A percentile compares a stretch with the other conserved stretches of the same genome.
Evolutionary conservation across 495 filamentous ascomycete genomes (phyloP).

Genomic region (Echria macrotheca): DNA sequence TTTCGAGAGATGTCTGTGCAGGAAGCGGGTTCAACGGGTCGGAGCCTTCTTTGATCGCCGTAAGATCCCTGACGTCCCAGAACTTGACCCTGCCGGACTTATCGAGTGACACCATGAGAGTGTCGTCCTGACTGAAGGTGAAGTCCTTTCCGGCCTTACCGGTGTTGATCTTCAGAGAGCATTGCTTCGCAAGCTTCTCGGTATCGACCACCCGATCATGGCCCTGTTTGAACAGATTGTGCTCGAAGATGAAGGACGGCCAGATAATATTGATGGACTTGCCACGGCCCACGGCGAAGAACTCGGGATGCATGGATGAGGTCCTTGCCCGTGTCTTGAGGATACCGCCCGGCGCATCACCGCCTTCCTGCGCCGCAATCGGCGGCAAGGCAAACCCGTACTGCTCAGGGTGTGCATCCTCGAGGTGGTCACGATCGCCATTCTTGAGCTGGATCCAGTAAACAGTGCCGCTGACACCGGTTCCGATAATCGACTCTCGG

Average conservation of each 20-base stretch:
- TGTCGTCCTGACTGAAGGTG: conserved; percentile 93
- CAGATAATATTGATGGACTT: conserved; percentile 92
- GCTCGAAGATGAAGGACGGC: conserved; percentile 66
- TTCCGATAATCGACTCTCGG: conserved; percentile 79
- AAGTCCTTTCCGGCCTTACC: conserved; percentile 99
- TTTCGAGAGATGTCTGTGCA: conserved; percentile 57
- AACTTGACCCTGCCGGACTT: conserved; percentile 92
- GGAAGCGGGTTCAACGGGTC: conserved; percentile 46
- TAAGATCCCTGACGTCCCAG: conserved; percentile 86
- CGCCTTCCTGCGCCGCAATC: conserved; percentile 62
- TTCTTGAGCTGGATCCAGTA: conserved; percentile 81
- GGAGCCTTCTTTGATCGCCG: conserved; percentile 49
- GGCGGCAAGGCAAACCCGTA: conserved; percentile 80
- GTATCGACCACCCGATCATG: conserved; percentile 69
- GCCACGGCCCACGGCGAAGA: conserved; percentile 91
- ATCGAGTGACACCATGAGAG: conserved; percentile 87
- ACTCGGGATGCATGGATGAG: conserved; percentile 80
- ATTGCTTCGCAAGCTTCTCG: conserved; percentile 80
- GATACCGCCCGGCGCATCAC: conserved; percentile 75
- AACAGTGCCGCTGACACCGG: conserved; percentile 86
- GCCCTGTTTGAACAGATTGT: conserved; percentile 65
- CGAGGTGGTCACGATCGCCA: conserved; percentile 65
- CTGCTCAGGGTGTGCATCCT: conserved; percentile 64
- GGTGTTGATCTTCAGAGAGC: conserved; percentile 83
- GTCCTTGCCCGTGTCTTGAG: conserved; percentile 91